Evolutionary conservation across 345 rosid species (phyloP).

Genomic region (Populus euphratica): DNA sequence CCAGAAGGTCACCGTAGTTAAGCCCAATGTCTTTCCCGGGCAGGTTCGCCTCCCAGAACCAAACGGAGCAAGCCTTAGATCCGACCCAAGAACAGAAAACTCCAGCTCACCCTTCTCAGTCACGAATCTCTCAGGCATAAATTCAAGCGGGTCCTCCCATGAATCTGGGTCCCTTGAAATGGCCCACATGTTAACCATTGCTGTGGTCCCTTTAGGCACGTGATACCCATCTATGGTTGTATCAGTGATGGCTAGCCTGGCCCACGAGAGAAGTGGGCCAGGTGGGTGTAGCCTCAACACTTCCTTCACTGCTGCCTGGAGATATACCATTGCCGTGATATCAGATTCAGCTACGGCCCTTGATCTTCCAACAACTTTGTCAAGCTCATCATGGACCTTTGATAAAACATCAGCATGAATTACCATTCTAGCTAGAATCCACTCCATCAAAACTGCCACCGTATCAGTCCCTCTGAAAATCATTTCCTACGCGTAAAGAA

Average conservation of each 20-base stretch:
- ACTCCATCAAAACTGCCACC: slow-evolving; percentile 81
- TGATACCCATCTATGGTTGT: slow-evolving; percentile 64
- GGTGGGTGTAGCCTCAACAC: slow-evolving; percentile 86
- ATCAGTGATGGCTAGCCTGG: slow-evolving; percentile 73
- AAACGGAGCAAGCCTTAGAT: slow-evolving; percentile 78
- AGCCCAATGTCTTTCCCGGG: slow-evolving; percentile 70
- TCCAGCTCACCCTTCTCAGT: slow-evolving; percentile 38
- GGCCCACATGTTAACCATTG: slow-evolving; percentile 99
- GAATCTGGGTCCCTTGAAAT: slow-evolving; percentile 64
- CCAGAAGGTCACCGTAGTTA: slow-evolving; percentile 68
- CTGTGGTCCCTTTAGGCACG: slow-evolving; percentile 87
- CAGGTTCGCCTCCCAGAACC: slow-evolving; percentile 84
- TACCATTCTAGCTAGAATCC: slow-evolving; percentile 82
- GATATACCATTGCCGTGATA: slow-evolving; percentile 42
- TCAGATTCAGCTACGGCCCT: slow-evolving; percentile 55
- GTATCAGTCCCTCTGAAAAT: slow-evolving; percentile 88
- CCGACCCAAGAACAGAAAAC: slow-evolving; percentile 76
- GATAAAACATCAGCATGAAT: slow-evolving; percentile 58
- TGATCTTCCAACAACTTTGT: slow-evolving; percentile 55
- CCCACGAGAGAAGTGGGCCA: slow-evolving; percentile 94
- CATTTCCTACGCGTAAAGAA: slow-evolving; percentile 58
- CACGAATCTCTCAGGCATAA: slow-evolving; percentile 64
- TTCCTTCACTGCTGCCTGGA: slow-evolving; percentile 73
- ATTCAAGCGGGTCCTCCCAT: slow-evolving; percentile 67
- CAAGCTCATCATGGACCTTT: slow-evolving; percentile 70